These are phyloP conservation scores for Isochrysis galbana DNA, from an alignment of 78 protist genomes.

Conservation along the genomic window DNA sequence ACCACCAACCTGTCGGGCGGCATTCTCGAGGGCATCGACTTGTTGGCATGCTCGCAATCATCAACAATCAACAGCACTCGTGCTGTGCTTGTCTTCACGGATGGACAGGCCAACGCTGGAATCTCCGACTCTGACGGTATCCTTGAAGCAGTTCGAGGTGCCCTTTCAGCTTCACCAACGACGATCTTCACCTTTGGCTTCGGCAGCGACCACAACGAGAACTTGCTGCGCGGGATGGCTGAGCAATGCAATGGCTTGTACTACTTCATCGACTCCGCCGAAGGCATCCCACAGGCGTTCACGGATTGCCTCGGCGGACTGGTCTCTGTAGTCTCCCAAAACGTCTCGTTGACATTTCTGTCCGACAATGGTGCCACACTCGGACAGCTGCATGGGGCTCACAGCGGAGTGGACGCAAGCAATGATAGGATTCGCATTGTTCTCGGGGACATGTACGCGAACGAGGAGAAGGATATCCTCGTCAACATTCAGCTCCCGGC, in stretches of 20 bases:
- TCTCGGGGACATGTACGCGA: constrained; percentile 12
- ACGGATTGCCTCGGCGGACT: constrained; percentile 14
- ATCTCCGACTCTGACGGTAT: background rate
- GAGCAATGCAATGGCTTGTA: background rate
- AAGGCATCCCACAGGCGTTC: background rate
- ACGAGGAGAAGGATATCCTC: background rate
- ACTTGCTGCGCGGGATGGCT: background rate
- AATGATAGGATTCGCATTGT: too few relatives aligned
- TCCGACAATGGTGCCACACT: background rate
- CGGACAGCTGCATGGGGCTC: background rate
- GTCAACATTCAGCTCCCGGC: background rate
- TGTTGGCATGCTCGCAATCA: background rate
- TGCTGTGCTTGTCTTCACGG: background rate
- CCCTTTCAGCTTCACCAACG: background rate
- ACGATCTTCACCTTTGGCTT: background rate
- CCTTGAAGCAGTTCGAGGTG: background rate
- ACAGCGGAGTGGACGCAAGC: background rate
- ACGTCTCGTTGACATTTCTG: background rate
- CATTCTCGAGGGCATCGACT: background rate
- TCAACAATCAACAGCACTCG: background rate
- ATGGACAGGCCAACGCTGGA: background rate
- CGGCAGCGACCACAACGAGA: background rate
- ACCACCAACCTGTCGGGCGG: background rate
- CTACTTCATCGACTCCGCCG: background rate
- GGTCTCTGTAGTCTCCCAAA: background rate